phyloP scores from a whole-genome alignment of 2,329 filamentous ascomycete species.

The Talaromyces sp. region DNA sequence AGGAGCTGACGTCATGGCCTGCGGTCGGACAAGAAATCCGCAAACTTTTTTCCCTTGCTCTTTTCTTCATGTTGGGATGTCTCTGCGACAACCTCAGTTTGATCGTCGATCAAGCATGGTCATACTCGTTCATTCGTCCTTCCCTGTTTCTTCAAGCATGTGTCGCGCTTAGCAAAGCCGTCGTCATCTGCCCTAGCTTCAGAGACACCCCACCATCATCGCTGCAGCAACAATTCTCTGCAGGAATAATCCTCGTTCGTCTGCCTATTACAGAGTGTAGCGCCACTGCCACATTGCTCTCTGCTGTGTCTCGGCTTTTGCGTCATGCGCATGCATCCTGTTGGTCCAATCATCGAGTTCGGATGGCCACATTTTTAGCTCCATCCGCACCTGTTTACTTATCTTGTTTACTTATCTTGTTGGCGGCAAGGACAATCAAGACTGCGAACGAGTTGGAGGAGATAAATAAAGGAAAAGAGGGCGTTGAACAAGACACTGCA shows the following conservation, averaged over 20 bases:
- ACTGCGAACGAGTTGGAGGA: neutral
- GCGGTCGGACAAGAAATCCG: neutral
- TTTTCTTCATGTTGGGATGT: neutral
- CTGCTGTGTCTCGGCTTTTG: neutral
- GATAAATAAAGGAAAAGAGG: neutral
- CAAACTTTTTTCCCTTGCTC: neutral
- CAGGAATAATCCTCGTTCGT: neutral
- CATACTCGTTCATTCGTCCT: neutral
- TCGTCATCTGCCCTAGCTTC: neutral
- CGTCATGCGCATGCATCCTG: conserved; percentile 2
- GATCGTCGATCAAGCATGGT: neutral
- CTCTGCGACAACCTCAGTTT: neutral
- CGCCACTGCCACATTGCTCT: neutral
- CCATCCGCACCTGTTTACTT: neutral
- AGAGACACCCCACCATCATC: neutral
- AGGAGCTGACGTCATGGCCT: neutral
- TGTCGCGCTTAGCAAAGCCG: neutral
- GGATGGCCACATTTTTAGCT: conserved; percentile 20
- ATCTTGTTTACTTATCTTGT: neutral
- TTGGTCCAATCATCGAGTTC: neutral
- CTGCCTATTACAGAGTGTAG: neutral
- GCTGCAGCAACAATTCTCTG: neutral
- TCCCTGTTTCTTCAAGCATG: neutral
- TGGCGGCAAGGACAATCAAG: neutral
- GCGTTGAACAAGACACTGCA: neutral